phyloP scores from a whole-genome alignment of 306 rosid genomes.

The Begonia fuchsioides region DNA sequence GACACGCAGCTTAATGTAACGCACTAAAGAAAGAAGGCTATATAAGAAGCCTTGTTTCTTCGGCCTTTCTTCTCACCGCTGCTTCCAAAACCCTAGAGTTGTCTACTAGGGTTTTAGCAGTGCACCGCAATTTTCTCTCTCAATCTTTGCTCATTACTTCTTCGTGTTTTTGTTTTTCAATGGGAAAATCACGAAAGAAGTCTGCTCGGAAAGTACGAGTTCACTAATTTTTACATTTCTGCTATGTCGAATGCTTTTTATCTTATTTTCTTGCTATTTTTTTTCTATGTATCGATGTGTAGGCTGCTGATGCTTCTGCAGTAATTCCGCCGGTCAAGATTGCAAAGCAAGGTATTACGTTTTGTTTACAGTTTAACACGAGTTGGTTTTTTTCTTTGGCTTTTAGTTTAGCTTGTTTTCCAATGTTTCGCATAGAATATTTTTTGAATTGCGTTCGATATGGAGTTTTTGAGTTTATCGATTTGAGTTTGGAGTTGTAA shows the following conservation, averaged over 20 bases:
- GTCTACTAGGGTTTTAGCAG: background rate
- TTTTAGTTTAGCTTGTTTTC: no score
- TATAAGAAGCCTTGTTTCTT: no score
- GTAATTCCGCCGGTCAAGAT: constrained; percentile 30
- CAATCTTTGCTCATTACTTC: background rate
- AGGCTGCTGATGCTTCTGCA: constrained; percentile 58
- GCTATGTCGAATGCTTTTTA: background rate
- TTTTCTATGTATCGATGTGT: background rate
- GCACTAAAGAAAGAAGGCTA: no score
- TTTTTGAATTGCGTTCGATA: background rate
- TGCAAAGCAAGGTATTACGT: constrained; percentile 43
- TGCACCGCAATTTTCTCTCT: background rate
- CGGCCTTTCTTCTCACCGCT: background rate
- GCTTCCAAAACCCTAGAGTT: background rate
- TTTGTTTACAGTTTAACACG: background rate
- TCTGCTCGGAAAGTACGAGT: constrained; percentile 43
- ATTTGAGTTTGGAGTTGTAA: background rate
- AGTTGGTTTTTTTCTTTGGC: no score
- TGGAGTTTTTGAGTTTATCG: background rate
- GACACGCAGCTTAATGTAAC: background rate
- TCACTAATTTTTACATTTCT: background rate
- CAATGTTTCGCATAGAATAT: no score
- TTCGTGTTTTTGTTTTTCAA: background rate
- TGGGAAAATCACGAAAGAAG: constrained; percentile 79
- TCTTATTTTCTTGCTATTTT: background rate